Evolutionary conservation across 2,329 filamentous ascomycete species (phyloP).

Genomic region (Mollisia scopiformis): DNA sequence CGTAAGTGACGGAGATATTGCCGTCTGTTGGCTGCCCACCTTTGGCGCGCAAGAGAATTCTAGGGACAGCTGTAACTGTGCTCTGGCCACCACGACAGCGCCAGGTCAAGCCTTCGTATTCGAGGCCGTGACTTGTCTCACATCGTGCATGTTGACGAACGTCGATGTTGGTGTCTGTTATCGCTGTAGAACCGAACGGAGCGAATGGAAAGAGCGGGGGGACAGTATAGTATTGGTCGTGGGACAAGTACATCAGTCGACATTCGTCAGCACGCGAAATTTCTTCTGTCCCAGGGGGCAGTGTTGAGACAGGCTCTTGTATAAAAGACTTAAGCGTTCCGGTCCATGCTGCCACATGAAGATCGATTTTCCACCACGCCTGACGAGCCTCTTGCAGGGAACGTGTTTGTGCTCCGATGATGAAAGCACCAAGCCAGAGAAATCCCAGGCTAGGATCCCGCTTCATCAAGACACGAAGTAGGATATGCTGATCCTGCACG

Average conservation of each 20-base stretch:
- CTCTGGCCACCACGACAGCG: slow-evolving; percentile 16
- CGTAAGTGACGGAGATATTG: slow-evolving; percentile 21
- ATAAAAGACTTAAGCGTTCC: slow-evolving; percentile 31
- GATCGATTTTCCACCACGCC: slow-evolving; percentile 25
- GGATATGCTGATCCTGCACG: slow-evolving; percentile 14
- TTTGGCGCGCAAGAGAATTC: slow-evolving; percentile 19
- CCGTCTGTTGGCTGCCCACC: slow-evolving; percentile 13
- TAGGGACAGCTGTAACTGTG: slow-evolving; percentile 3
- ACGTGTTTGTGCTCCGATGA: slow-evolving; percentile 21
- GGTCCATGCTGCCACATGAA: slow-evolving; percentile 28
- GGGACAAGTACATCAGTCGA: slow-evolving; percentile 27
- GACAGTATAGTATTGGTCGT: slow-evolving; percentile 20
- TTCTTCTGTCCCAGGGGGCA: slow-evolving; percentile 12
- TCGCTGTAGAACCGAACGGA: slow-evolving; percentile 25
- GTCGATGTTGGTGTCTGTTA: slow-evolving; percentile 24
- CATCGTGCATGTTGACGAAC: slow-evolving; percentile 27
- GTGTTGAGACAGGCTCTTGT: slow-evolving; percentile 25
- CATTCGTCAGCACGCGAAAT: slow-evolving; percentile 28
- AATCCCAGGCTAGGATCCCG: slow-evolving; percentile 25
- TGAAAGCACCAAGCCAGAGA: slow-evolving; percentile 30
- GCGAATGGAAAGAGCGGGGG: slow-evolving; percentile 27
- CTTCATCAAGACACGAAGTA: slow-evolving; percentile 25
- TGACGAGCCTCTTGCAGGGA: slow-evolving; percentile 23
- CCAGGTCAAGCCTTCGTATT: slow-evolving; percentile 24
- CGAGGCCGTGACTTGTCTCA: slow-evolving; percentile 20